Evolutionary conservation across 2,329 filamentous ascomycete species (phyloP), one percentile per base, ranked within the genome.

Genomic region (Fusarium citri): DNA sequence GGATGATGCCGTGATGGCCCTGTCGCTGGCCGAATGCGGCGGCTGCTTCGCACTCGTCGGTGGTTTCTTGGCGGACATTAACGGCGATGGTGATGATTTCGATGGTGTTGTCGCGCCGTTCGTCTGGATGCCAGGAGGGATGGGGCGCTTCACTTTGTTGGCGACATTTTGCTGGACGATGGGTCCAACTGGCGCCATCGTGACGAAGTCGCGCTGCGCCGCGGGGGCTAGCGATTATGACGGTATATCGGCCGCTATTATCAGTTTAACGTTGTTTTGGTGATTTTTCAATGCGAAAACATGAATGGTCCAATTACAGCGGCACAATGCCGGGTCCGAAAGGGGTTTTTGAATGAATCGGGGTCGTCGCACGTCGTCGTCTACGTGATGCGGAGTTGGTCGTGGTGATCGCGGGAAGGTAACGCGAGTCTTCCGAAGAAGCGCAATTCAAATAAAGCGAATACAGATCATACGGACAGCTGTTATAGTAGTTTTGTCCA

Each of bases 61-160:
- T 11, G 86, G 81, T 68, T 87, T 86, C 76, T 88, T 89, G 12
- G 84, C 79, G 12, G 89, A 81, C 73, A 89, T 80, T 71, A 83
- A 87, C 8, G 87, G 86, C 6, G 87, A 88, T 3, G 89, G 85
- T 4, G 89, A 91, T 6, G 88, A 86, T 64, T 87, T 85, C 2
- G 87, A 85, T 25, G 87, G 80, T 69, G 83, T 82, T 63, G 83
- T 80, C 34, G 50, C 55, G 31, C 89, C 89, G 79, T 92, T 92
- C 64, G 88, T 87, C 77, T 91, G 90, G 60, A 91, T 87, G 46
- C 88, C 86, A 48, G 90, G 85, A 40, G 89, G 89, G 55, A 87
- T 83, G 65, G 89, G 89, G 37, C 91, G 89, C 81, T 93, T 94
- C 69, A 88, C 86, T 81, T 93, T 94, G 71, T 78, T 78, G 71